Conservation (phyloP, 2,329 filamentous ascomycete species). For the Phialophora tarda region DNA sequence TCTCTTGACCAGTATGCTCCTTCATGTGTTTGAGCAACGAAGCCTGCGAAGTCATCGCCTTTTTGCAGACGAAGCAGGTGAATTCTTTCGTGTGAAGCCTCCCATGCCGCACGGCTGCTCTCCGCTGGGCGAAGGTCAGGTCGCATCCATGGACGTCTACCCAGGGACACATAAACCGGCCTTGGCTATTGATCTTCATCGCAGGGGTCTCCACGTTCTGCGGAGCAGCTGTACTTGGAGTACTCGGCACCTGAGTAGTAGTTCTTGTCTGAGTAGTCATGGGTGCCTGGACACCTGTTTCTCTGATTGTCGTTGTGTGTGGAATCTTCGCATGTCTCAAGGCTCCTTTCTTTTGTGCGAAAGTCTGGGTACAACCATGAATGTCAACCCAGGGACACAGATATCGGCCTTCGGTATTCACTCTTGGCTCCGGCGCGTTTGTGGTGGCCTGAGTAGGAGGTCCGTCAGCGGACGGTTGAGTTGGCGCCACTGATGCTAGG, state of each 20-base stretch:
- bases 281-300: neutral
- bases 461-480: neutral
- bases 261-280: neutral
- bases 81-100: constrained; percentile 25
- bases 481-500: constrained; percentile 7
- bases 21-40: constrained; percentile 28
- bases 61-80: constrained; percentile 32
- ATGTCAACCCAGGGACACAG: constrained; percentile 31
- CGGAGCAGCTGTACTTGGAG: neutral
- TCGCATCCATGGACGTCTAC: constrained; percentile 26
- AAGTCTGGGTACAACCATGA: constrained; percentile 32
- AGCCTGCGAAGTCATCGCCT: constrained; percentile 26
- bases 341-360: constrained; percentile 25
- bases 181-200: constrained; percentile 13
- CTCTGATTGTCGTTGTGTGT: neutral
- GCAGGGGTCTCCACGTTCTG: neutral
- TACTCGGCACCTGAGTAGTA: neutral
- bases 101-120: constrained; percentile 30
- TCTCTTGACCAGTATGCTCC: constrained; percentile 23
- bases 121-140: constrained; percentile 28
- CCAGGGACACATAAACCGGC: constrained; percentile 34
- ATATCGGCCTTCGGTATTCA: constrained; percentile 22
- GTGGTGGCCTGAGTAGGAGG: neutral
- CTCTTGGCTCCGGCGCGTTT: neutral
- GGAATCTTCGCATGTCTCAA: constrained; percentile 28